A percentile compares a stretch with the other conserved stretches of the same genome.
Evolutionary conservation across 106 monocot genomes (phyloP).

Genomic region (Posidonia australis): DNA sequence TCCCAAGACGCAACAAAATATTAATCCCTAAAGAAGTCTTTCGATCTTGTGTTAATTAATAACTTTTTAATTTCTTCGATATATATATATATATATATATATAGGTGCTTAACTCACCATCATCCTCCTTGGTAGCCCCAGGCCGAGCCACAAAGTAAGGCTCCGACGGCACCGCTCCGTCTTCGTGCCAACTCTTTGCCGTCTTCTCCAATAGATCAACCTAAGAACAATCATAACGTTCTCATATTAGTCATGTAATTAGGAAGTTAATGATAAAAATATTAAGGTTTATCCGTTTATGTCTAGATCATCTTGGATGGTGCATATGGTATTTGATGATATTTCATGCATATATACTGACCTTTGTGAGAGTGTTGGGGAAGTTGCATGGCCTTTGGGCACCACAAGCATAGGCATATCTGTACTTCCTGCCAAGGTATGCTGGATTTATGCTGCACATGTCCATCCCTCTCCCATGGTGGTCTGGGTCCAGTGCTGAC

Average conservation of each 20-base stretch:
- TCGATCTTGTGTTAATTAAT: no score
- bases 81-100: neutral
- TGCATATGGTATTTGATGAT: no score
- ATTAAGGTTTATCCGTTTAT: no score
- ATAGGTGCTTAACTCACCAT: conserved; percentile 32
- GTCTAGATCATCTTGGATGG: no score
- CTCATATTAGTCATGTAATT: no score
- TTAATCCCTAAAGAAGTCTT: no score
- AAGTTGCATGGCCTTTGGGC: conserved; percentile 88
- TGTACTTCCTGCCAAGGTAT: conserved; percentile 56
- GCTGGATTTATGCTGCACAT: conserved; percentile 91
- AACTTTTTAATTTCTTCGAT: no score
- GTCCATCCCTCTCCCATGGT: conserved; percentile 81
- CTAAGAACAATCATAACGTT: conserved; percentile 16
- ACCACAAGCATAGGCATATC: conserved; percentile 86
- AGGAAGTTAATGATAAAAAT: no score
- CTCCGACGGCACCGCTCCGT: conserved; percentile 84
- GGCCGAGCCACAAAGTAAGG: conserved; percentile 86
- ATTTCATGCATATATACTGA: no score
- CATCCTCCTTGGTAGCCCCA: conserved; percentile 68
- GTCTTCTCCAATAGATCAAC: conserved; percentile 66
- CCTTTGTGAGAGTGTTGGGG: conserved; percentile 93
- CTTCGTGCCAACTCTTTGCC: conserved; percentile 81
- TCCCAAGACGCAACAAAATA: neutral
- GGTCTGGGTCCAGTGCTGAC: conserved; percentile 61